Evolutionary conservation across 768 basidiomycete genomes (phyloP), one percentile per base, ranked within the genome.

Genomic region (Lyophyllum shimeji): DNA sequence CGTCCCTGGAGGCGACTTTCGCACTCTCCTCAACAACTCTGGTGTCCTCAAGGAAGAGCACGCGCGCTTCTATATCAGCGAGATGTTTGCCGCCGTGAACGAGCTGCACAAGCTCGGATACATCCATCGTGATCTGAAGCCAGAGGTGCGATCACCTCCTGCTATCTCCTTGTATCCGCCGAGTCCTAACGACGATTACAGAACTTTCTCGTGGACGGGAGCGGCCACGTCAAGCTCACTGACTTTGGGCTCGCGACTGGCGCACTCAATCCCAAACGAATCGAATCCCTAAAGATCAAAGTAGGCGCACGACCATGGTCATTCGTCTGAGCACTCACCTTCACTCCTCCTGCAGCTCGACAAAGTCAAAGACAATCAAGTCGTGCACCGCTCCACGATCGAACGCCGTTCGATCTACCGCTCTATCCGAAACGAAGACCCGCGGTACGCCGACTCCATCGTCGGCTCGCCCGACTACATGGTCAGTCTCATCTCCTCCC

Each of bases 401-500:
- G 97, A 99, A 70, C 84, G 96, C 56, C 87, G 95, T 52, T 95
- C 94, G 18, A 85, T 98, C 59, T 99, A 98, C 73, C 89, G 91
- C 52, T 94, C 93, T 45, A 84, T 98, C 66, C 83, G 96, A 5
- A 85, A 90, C 58, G 87, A 90, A 66, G 93, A 98, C 64, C 86
- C 93, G 5, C 86, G 95, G 42, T 96, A 94, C 62, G 97, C 97
- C 18, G 95, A 99, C 68, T 97, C 95, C 13, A 91, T 98, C 58
- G 97, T 99, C 29, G 97, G 97, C 7, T 95, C 93, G 0, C 96
- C 97, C 0, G 97, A 99, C 71, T 99, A 99, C 72, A 98, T 99
- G 97, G 92, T 77, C 57, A 57, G 59, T 52, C 25, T 21, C 24
- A 13, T 29, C 34, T n/a, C 18, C 25, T 33, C 13, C 11, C 25